Conservation (phyloP, 495 filamentous ascomycete species). For the Oleoguttula mirabilis region DNA sequence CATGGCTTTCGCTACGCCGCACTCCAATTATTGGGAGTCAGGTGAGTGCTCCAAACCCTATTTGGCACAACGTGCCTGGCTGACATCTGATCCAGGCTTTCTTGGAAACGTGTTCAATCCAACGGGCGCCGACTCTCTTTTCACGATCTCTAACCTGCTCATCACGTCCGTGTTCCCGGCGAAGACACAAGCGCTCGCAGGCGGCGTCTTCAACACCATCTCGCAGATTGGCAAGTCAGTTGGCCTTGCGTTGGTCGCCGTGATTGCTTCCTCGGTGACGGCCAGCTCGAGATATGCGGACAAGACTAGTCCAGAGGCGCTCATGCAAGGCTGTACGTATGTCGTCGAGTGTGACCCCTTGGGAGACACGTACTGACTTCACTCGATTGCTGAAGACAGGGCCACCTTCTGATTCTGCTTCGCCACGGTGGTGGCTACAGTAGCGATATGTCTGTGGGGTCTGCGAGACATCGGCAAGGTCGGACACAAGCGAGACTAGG, state of each 20-base stretch:
- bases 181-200: constrained; percentile 47
- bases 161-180: constrained; percentile 47
- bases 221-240: constrained; percentile 49
- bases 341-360: too few species aligned
- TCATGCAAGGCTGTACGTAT: too few species aligned
- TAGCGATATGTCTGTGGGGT: constrained; percentile 35
- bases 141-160: constrained; percentile 50
- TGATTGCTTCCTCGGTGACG: constrained; percentile 44
- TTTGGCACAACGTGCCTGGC: too few species aligned
- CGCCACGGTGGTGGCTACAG: constrained; percentile 34
- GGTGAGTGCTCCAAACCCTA: too few species aligned
- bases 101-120: constrained; percentile 39
- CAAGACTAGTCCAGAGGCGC: constrained; percentile 30
- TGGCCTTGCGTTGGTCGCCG: constrained; percentile 44
- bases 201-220: constrained; percentile 54
- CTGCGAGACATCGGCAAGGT: constrained; percentile 42
- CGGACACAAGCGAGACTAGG: constrained; percentile 40
- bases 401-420: constrained; percentile 51
- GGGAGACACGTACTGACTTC: too few species aligned
- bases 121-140: constrained; percentile 46
- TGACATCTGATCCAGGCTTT: constrained; percentile 37
- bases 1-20: constrained; percentile 35
- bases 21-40: constrained; percentile 43
- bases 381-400: constrained; percentile 39
- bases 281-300: constrained; percentile 18